A percentile compares a stretch with the other conserved stretches of the same genome.
Conservation (phyloP, 345 rosid species). For the Stellera chamaejasme region DNA sequence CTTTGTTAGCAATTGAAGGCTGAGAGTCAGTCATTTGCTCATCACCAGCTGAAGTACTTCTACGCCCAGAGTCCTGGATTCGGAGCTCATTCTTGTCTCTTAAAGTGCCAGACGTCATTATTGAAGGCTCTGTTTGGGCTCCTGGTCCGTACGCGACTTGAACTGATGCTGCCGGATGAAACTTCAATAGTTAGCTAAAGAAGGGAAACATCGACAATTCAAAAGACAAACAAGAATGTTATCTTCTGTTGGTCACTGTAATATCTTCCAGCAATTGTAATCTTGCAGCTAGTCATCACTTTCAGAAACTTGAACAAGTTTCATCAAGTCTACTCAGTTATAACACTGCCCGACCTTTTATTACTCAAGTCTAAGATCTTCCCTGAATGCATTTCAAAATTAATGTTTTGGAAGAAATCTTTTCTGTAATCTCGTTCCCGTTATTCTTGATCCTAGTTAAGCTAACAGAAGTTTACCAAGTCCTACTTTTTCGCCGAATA, state of each 20-base stretch:
- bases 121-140: slow-evolving; percentile 23
- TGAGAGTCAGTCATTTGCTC: slow-evolving; percentile 4
- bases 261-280: not conserved
- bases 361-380: not conserved
- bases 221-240: not conserved
- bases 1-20: slow-evolving; percentile 14
- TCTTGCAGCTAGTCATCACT: no score
- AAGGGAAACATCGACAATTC: not conserved
- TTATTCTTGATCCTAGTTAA: not conserved
- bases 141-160: slow-evolving; percentile 45
- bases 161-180: slow-evolving; percentile 32
- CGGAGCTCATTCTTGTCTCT: slow-evolving; percentile 19
- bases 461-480: not conserved
- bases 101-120: slow-evolving; percentile 27
- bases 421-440: no score
- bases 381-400: not conserved
- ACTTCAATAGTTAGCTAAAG: slow-evolving; percentile 8
- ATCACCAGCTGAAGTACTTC: slow-evolving; percentile 14
- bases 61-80: slow-evolving; percentile 12
- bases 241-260: not conserved
- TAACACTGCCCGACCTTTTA: not conserved
- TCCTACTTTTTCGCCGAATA: not conserved
- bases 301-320: not conserved
- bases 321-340: not conserved
- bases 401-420: no score